These are phyloP conservation scores for Ophiostoma australiae DNA, from an alignment of 2,329 filamentous ascomycete genomes.

Conservation along the genomic window DNA sequence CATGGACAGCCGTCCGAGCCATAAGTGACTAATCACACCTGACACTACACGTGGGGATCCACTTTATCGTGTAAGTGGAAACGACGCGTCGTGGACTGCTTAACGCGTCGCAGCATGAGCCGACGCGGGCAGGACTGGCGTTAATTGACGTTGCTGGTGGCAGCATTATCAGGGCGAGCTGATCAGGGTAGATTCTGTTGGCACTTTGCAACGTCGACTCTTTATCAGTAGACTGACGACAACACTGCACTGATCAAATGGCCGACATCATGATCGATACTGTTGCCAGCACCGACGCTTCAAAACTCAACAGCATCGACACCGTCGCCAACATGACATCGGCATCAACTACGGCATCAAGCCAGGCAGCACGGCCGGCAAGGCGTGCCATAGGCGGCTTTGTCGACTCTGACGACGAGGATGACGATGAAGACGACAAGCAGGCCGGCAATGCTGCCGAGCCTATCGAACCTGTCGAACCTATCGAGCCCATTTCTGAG, in stretches of 20 bases:
- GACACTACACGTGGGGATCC: neutral
- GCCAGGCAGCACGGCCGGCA: neutral
- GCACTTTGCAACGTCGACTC: neutral
- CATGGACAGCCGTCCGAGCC: no score
- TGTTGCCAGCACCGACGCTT: neutral
- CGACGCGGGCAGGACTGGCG: neutral
- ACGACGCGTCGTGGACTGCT: constrained; percentile 2
- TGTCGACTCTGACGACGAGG: constrained; percentile 22
- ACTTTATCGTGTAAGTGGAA: constrained; percentile 3
- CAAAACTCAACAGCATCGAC: neutral
- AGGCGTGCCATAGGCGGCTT: constrained; percentile 25
- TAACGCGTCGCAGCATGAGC: neutral
- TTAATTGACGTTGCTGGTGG: constrained; percentile 9
- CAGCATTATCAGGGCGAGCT: neutral
- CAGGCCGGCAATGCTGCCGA: neutral
- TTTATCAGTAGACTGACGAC: neutral
- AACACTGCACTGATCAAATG: neutral
- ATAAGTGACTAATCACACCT: neutral
- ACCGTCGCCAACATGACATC: neutral
- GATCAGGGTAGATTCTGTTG: neutral
- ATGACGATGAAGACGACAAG: neutral
- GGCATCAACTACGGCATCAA: neutral
- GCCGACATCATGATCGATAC: neutral
- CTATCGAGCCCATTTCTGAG: neutral
- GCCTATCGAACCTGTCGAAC: neutral